A percentile compares a stretch with the other conserved stretches of the same genome.
These are phyloP conservation scores for Talaromyces ruber DNA, from an alignment of 495 filamentous ascomycete genomes.

Conservation along the genomic window DNA sequence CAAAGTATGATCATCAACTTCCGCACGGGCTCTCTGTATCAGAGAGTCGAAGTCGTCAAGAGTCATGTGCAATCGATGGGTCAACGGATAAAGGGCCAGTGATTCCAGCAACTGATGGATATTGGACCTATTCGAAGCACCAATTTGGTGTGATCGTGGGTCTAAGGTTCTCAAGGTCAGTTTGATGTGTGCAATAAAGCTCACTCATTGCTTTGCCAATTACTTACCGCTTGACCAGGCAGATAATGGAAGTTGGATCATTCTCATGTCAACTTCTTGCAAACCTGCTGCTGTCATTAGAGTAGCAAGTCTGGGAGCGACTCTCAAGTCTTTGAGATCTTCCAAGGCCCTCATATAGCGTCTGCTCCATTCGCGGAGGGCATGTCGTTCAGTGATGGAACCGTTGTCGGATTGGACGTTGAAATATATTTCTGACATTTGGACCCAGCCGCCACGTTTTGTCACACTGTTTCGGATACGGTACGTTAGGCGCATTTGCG, in stretches of 20 bases:
- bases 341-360: slow-evolving; percentile 58
- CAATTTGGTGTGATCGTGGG: slow-evolving; percentile 52
- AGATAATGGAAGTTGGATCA: slow-evolving; percentile 67
- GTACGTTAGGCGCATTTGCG: slow-evolving; percentile 1
- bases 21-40: slow-evolving; percentile 55
- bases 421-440: slow-evolving; percentile 83
- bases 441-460: slow-evolving; percentile 75
- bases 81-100: slow-evolving; percentile 55
- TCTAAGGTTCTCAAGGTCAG: slow-evolving; percentile 35
- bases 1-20: slow-evolving; percentile 53
- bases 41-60: slow-evolving; percentile 55
- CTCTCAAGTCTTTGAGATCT: slow-evolving; percentile 61
- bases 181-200: not conserved
- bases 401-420: slow-evolving; percentile 90
- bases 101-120: slow-evolving; percentile 52
- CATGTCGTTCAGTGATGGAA: slow-evolving; percentile 60
- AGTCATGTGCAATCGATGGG: slow-evolving; percentile 49
- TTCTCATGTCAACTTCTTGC: slow-evolving; percentile 58
- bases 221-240: slow-evolving; percentile 63
- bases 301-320: slow-evolving; percentile 51
- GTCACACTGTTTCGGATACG: slow-evolving; percentile 33
- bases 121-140: slow-evolving; percentile 51
- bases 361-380: slow-evolving; percentile 65
- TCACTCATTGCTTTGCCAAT: not conserved
- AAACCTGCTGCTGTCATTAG: slow-evolving; percentile 64